Base-by-base conservation (phyloP, 768 basidiomycete genomes). In the Kwoniella sp. region DNA sequence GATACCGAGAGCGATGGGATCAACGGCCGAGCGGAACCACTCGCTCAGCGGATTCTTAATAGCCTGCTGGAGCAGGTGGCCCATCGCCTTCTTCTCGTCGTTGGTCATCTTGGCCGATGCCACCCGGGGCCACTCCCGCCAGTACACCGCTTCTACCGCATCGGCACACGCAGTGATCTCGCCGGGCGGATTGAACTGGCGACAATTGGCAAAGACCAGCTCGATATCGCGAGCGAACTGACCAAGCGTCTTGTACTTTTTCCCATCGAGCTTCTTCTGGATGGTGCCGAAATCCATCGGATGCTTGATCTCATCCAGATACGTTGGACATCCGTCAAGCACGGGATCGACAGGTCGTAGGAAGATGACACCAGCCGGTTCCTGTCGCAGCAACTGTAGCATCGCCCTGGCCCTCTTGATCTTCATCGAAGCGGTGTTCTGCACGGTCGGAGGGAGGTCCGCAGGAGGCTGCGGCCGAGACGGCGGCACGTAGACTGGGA, bases 231-330 rank as follows among this genome's bases (percentile, higher is more conserved):
- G 79, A 50, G 79, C 82, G 56, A 98, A 85, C 0, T 84, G 82
- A 45, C 87, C 89, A 85, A 91, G 88, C 2, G 81, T 84, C 11
- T 76, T 60, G 70, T 98, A 99, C 63, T 80, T 77, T 42, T 79
- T 81, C 45, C 81, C 76, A 32, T 79, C 78, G 54, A 95, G 76
- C 66, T 87, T 89, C 32, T 78, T 76, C 12, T 73, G 72, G 60
- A 95, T 87, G 2, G 92, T 93, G 8, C 82, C 82, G 46, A 96
- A 84, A 75, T 96, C 91, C 93, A 96, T 96, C 5, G 93, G 93
- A 59, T 86, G 77, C 54, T 81, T 76, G 67, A 98, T 93, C 75
- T 96, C 93, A 4, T 92, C 83, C 56, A 87, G 83, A 73, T 98
- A 98, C 88, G 89, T 91, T 40, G 93, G 90, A 71, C 87, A 93